These are phyloP conservation scores for Candida chauliodis DNA, from an alignment of 805 yeast genomes.

Conservation along the genomic window DNA sequence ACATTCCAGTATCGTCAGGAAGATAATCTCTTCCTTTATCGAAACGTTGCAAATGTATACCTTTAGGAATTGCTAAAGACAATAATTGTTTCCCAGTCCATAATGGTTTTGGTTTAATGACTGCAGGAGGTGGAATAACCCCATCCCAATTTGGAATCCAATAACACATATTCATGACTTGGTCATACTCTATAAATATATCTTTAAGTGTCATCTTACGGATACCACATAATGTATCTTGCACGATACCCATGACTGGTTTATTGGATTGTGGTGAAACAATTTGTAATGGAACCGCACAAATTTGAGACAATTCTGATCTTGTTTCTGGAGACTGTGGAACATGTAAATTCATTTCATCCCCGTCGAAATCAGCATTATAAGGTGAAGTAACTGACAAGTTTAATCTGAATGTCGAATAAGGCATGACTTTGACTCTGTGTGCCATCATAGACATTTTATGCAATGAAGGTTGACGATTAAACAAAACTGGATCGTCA, in stretches of 20 bases:
- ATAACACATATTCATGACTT: slow-evolving; percentile 92
- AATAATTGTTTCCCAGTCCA: slow-evolving; percentile 97
- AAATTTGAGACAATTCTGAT: slow-evolving; percentile 90
- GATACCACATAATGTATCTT: slow-evolving; percentile 95
- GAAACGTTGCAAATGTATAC: slow-evolving; percentile 89
- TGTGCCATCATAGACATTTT: slow-evolving; percentile 99
- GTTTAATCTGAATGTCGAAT: slow-evolving; percentile 94
- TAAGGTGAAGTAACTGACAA: slow-evolving; percentile 98
- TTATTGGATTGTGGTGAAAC: slow-evolving; percentile 98
- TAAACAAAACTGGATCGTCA: slow-evolving; percentile 94
- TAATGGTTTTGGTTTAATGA: slow-evolving; percentile 88
- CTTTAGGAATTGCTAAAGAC: slow-evolving; percentile 91
- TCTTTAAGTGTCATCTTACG: slow-evolving; percentile 95
- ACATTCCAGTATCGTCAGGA: slow-evolving; percentile 94
- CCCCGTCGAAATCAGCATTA: slow-evolving; percentile 99
- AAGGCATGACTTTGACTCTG: slow-evolving; percentile 97
- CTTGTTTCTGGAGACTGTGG: slow-evolving; percentile 98
- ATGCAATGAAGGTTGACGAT: slow-evolving; percentile 98
- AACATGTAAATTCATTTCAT: slow-evolving; percentile 98
- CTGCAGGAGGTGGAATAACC: slow-evolving; percentile 91
- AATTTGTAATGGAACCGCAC: slow-evolving; percentile 97
- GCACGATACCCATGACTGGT: slow-evolving; percentile 99
- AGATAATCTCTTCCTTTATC: slow-evolving; percentile 83
- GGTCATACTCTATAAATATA: slow-evolving; percentile 81
- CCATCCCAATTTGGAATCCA: slow-evolving; percentile 99